These are phyloP conservation scores for Silene vulgaris DNA, from an alignment of 179 eudicot genomes.

Conservation along the genomic window DNA sequence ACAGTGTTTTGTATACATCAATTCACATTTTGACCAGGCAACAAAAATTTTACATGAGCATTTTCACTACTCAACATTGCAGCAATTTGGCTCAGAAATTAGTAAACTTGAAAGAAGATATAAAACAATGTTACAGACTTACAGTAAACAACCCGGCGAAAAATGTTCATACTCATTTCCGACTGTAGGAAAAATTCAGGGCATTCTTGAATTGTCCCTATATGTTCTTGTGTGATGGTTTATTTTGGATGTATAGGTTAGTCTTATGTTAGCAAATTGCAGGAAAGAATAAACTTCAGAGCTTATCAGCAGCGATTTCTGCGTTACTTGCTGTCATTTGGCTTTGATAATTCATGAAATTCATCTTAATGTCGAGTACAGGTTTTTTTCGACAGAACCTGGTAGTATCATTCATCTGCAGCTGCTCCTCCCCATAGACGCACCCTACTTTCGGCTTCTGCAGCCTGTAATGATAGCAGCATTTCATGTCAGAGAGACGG, in stretches of 20 bases:
- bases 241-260: slow-evolving; percentile 9
- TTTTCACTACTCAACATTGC: neutral
- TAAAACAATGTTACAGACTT: neutral
- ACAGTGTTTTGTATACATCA: neutral
- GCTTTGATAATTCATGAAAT: neutral
- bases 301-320: neutral
- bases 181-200: neutral
- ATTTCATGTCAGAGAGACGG: neutral
- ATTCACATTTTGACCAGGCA: neutral
- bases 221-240: neutral
- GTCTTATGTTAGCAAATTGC: slow-evolving; percentile 5
- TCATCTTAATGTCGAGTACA: neutral
- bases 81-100: neutral
- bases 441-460: slow-evolving; percentile 15
- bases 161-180: neutral
- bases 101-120: neutral
- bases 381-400: neutral
- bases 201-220: neutral
- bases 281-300: neutral
- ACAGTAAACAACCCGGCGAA: neutral
- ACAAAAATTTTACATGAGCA: neutral
- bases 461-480: slow-evolving; percentile 8
- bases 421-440: slow-evolving; percentile 20
- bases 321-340: neutral
- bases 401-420: slow-evolving; percentile 9